phyloP scores from a whole-genome alignment of 306 rosid genomes.

The Malus asiatica region DNA sequence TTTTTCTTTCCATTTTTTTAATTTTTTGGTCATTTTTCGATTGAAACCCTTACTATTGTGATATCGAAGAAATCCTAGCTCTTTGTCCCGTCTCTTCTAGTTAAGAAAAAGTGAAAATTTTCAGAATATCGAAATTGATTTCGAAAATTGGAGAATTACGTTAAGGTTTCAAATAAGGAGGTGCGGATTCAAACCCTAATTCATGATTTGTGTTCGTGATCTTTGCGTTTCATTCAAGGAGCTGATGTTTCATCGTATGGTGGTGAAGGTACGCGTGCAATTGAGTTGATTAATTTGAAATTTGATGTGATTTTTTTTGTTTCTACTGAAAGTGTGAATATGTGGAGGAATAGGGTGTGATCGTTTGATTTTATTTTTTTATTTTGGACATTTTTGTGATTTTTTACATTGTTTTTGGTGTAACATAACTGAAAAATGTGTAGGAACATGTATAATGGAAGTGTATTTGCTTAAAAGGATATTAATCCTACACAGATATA shows the following conservation, averaged over 20 bases:
- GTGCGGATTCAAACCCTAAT: constrained; percentile 41
- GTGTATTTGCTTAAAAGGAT: no score
- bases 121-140: constrained; percentile 24
- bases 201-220: background rate
- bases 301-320: background rate
- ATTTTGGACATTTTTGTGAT: constrained; percentile 15
- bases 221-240: constrained; percentile 6
- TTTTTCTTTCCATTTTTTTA: constrained; percentile 6
- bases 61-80: constrained; percentile 64
- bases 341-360: constrained; percentile 23
- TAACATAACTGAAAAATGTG: constrained; percentile 62
- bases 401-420: constrained; percentile 30
- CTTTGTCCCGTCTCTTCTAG: constrained; percentile 47
- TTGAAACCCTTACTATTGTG: constrained; percentile 36
- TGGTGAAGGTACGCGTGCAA: constrained; percentile 44
- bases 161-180: constrained; percentile 56
- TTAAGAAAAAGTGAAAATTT: constrained; percentile 19
- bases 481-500: no score
- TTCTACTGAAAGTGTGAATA: constrained; percentile 9
- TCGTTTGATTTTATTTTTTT: constrained; percentile 13
- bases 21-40: constrained; percentile 31
- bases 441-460: constrained; percentile 52
- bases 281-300: background rate
- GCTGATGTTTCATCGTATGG: constrained; percentile 17
- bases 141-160: constrained; percentile 26